Base-by-base conservation (phyloP, 768 basidiomycete species). In the Boletus pseudopeckii region DNA sequence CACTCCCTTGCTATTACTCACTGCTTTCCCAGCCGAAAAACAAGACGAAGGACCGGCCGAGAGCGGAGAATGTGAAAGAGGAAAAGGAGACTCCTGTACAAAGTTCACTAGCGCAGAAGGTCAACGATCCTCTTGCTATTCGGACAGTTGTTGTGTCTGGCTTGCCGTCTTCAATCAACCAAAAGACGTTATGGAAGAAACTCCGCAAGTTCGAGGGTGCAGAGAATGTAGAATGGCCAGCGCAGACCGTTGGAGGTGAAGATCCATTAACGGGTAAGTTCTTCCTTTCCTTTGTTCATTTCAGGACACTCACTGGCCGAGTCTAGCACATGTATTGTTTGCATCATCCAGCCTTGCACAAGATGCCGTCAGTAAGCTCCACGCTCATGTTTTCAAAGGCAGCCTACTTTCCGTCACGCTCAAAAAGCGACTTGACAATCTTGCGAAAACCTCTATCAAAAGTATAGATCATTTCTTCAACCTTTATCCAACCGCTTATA, bases 301-400 rank as follows among this genome's bases (percentile, higher is more conserved):
- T 28, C 40, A 4, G 8, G 7, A 33, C 17, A 18, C 47, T 56
- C 7, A 52, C 1, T 1, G 18, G 18, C 30, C 15, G 17, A 33
- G 18, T 40, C n/a, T 52, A 86, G 93, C 92, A 6, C 79, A 90
- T 57, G 83, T 88, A 17, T 55, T 93, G 6, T 95, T 94, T 69
- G 69, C 77, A 2, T 84, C 81, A 0, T 84, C 92, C 2, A 74
- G 76, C 7, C 70, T 80, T 26, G 93, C 95, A 0, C 75, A 79
- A 37, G 80, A 84, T 10, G 88, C 92, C 2, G 83, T 90, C 37
- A 74, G 70, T 50, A 92, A 90, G 68, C 80, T 98, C 2, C 92
- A 98, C 65, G 92, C 91, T 1, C 92, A 95, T 66, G 88, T 94
- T 28, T 96, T 88, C 80, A 95, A 96, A 67, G 92, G 93, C 38